Evolutionary conservation across 768 basidiomycete genomes (phyloP).

Genomic region (Cystobasidium ongulense): DNA sequence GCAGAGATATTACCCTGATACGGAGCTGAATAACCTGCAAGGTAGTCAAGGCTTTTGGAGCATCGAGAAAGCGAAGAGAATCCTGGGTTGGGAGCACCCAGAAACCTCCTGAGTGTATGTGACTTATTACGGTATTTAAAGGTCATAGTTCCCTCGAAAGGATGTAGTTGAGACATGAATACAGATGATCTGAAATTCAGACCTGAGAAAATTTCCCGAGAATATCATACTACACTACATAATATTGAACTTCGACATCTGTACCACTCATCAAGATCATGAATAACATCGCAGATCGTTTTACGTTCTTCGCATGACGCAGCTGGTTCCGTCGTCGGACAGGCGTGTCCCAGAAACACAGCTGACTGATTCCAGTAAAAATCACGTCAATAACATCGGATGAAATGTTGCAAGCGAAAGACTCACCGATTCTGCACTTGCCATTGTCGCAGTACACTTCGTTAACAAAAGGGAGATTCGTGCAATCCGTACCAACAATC

Average conservation of each 20-base stretch:
- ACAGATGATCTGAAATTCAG: background rate
- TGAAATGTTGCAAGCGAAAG: background rate
- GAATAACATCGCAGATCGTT: background rate
- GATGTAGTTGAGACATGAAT: background rate
- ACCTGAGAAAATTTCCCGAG: background rate
- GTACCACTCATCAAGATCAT: background rate
- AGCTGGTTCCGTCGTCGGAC: background rate
- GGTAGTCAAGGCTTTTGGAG: background rate
- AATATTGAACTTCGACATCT: background rate
- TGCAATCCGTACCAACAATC: background rate
- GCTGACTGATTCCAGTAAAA: background rate
- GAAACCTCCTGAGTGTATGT: background rate
- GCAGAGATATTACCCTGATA: background rate
- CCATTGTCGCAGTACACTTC: background rate
- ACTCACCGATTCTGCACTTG: background rate
- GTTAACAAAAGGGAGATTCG: slow-evolving; percentile 3
- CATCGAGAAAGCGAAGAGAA: background rate
- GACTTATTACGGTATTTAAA: background rate
- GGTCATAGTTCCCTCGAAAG: background rate
- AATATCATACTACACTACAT: background rate
- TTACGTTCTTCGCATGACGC: background rate
- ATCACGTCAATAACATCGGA: background rate
- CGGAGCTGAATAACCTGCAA: background rate
- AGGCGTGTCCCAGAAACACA: background rate
- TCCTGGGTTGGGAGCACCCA: background rate